Percentiles rank a stretch among this genome's conserved stretches.
These are phyloP conservation scores for Emericellopsis cladophorae DNA, from an alignment of 2,329 filamentous ascomycete genomes.

Conservation along the genomic window DNA sequence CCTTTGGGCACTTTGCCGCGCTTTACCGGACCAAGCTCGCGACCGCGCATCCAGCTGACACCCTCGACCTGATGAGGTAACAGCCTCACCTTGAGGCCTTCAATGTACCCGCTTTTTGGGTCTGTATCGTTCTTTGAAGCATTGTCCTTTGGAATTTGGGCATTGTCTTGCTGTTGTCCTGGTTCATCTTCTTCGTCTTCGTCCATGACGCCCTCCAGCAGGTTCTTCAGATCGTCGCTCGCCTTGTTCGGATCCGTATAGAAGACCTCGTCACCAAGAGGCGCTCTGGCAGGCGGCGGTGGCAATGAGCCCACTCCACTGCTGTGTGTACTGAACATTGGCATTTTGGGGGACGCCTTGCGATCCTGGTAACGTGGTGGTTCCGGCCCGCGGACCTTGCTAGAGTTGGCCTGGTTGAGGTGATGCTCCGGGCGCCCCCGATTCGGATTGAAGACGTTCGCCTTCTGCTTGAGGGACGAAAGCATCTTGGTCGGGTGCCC, in stretches of 20 bases:
- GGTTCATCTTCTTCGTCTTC: slow-evolving; percentile 49
- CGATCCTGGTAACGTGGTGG: slow-evolving; percentile 33
- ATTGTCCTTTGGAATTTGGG: slow-evolving; percentile 9
- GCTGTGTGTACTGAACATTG: slow-evolving; percentile 32
- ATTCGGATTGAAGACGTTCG: slow-evolving; percentile 39
- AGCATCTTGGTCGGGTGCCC: slow-evolving; percentile 28
- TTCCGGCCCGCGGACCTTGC: slow-evolving; percentile 30
- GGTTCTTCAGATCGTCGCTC: slow-evolving; percentile 63
- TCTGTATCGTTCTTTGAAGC: slow-evolving; percentile 11
- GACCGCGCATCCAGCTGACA: slow-evolving; percentile 87
- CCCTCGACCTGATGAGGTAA: slow-evolving; percentile 91
- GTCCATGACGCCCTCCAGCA: slow-evolving; percentile 73
- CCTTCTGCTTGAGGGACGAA: slow-evolving; percentile 41
- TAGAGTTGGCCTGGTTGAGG: slow-evolving; percentile 25
- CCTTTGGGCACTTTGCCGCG: slow-evolving; percentile 75
- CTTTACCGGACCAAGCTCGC: slow-evolving; percentile 78
- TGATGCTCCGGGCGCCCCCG: slow-evolving; percentile 46
- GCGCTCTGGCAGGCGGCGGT: slow-evolving; percentile 11
- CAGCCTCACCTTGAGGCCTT: slow-evolving; percentile 76
- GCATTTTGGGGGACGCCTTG: slow-evolving; percentile 27
- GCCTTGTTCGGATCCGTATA: slow-evolving; percentile 64
- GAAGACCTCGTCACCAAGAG: slow-evolving; percentile 29
- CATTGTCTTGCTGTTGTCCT: slow-evolving; percentile 2
- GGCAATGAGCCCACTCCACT: not conserved
- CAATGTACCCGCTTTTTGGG: slow-evolving; percentile 41